Conservation (phyloP, 2,329 filamentous ascomycete genomes). For the Fusarium guadeloupense region DNA sequence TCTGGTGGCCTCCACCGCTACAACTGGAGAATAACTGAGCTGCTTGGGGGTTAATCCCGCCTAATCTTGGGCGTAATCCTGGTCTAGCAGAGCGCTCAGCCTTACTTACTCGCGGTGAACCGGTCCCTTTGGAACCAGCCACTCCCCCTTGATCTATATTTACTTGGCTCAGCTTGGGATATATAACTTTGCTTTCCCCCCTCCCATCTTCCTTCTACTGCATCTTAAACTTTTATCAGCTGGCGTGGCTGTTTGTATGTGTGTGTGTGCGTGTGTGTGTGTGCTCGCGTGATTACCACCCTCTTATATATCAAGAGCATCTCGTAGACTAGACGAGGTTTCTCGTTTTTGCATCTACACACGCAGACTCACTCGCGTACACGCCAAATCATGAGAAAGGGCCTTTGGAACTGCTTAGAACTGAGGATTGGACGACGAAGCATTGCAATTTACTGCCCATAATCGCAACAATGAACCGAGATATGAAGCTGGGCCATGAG, state of each 20-base stretch:
- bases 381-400: conserved; percentile 40
- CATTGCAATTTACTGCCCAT: conserved; percentile 13
- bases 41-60: conserved; percentile 23
- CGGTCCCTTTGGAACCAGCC: conserved; percentile 15
- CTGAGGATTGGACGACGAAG: conserved; percentile 35
- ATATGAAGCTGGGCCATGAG: conserved; percentile 32
- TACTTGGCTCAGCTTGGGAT: conserved; percentile 33
- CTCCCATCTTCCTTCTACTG: conserved; percentile 18
- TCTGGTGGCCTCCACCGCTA: conserved; percentile 35
- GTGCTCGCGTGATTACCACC: conserved; percentile 40
- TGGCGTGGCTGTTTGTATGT: conserved; percentile 35
- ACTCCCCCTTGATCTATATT: conserved; percentile 37
- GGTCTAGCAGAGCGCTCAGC: conserved; percentile 40
- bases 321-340: conserved; percentile 37
- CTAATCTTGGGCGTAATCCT: conserved; percentile 32
- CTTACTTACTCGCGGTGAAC: conserved; percentile 42
- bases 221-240: conserved; percentile 28
- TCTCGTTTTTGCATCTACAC: conserved; percentile 12
- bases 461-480: conserved; percentile 35
- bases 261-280: conserved; percentile 37
- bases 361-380: conserved; percentile 21
- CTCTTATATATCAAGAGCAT: conserved; percentile 25
- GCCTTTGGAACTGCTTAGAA: conserved; percentile 30
- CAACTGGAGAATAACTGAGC: conserved; percentile 11
- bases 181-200: conserved; percentile 40